Evolutionary conservation across 176 grass and related monocot genomes (phyloP).

Genomic region (Raddia distichophylla): DNA sequence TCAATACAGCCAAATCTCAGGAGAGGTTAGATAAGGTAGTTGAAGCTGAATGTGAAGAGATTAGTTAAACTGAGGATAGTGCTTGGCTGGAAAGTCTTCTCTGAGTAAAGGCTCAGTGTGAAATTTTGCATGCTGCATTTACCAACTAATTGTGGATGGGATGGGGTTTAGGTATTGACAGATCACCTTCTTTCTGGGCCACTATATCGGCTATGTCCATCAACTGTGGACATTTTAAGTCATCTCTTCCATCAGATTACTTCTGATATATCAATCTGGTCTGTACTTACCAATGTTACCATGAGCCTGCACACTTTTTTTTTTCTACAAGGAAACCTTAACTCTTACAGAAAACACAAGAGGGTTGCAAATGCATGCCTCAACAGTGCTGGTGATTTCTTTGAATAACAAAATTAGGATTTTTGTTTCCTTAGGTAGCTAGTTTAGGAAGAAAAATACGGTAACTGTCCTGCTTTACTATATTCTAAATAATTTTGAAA

Average conservation of each 20-base stretch:
- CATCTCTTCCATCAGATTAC: neutral
- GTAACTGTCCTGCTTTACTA: neutral
- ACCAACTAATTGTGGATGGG: neutral
- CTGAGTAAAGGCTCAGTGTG: neutral
- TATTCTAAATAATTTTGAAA: neutral
- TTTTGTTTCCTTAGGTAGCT: neutral
- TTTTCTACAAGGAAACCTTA: slow-evolving; percentile 4
- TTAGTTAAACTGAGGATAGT: neutral
- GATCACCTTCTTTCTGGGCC: neutral
- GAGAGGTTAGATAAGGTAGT: neutral
- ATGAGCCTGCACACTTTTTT: neutral
- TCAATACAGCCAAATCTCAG: neutral
- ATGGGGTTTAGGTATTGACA: neutral
- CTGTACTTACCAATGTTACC: neutral
- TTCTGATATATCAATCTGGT: neutral
- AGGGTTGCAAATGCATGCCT: neutral
- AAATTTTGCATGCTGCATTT: neutral
- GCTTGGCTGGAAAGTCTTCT: neutral
- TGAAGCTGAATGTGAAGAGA: neutral
- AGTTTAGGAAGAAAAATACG: neutral
- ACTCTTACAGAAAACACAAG: neutral
- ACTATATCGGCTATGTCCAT: neutral
- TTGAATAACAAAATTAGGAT: neutral
- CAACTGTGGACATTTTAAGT: neutral
- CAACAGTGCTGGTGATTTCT: neutral